Evolutionary conservation across 345 rosid genomes (phyloP).

Genomic region (Nasturtium officinale): DNA sequence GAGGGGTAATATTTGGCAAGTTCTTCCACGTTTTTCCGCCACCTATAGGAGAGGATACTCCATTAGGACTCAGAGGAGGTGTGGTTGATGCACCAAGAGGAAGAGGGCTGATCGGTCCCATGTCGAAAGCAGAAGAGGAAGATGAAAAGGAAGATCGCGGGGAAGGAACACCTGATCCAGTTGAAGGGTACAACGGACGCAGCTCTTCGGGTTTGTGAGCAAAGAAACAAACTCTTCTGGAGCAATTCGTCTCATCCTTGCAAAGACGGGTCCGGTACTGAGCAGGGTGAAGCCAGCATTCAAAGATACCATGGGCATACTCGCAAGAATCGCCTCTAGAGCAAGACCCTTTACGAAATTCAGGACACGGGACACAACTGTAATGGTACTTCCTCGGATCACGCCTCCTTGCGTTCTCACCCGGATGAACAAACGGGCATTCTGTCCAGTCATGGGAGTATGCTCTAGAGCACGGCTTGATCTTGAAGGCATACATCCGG

Average conservation of each 20-base stretch:
- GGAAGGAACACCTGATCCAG: constrained; percentile 85
- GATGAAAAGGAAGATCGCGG: constrained; percentile 64
- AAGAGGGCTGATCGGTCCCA: constrained; percentile 63
- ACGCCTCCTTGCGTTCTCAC: constrained; percentile 95
- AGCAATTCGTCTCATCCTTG: constrained; percentile 77
- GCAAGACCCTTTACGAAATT: constrained; percentile 87
- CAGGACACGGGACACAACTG: constrained; percentile 95
- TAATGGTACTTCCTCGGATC: constrained; percentile 88
- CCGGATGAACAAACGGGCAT: constrained; percentile 96
- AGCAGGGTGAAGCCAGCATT: constrained; percentile 98
- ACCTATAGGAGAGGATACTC: constrained; percentile 58
- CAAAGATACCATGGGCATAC: constrained; percentile 91
- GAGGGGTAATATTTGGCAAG: constrained; percentile 54
- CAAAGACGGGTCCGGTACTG: constrained; percentile 89
- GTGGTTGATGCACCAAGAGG: constrained; percentile 69
- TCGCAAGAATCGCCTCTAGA: constrained; percentile 82
- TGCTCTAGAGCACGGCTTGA: constrained; percentile 94
- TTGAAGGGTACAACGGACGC: constrained; percentile 78
- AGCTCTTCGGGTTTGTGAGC: constrained; percentile 91
- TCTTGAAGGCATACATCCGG: constrained; percentile 86
- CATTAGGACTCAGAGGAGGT: constrained; percentile 68
- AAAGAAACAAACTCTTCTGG: constrained; percentile 88
- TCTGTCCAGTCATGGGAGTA: constrained; percentile 98
- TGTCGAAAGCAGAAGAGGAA: constrained; percentile 52
- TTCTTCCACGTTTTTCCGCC: constrained; percentile 55